Conservation (phyloP, 441 rosid species). For the Breynia disticha region DNA sequence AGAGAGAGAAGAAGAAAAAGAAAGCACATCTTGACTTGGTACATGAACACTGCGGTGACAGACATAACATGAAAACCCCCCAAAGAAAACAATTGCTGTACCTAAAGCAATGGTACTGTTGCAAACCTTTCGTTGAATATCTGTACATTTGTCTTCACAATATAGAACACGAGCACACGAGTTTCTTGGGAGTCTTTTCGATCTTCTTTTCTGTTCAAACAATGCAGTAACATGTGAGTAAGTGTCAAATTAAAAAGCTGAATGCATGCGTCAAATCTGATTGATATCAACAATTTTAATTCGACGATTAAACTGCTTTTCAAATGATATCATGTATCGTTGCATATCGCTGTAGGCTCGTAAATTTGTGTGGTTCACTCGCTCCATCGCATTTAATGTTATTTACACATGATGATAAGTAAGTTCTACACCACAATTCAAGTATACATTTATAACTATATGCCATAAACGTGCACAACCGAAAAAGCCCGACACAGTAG, state of each 20-base stretch:
- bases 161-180: slow-evolving; percentile 81
- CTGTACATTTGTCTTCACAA: slow-evolving; percentile 40
- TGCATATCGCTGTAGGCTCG: too few species aligned
- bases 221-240: slow-evolving; percentile 4
- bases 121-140: slow-evolving; percentile 15
- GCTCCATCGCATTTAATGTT: too few species aligned
- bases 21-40: slow-evolving; percentile 17
- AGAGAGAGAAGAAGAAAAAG: slow-evolving; percentile 4
- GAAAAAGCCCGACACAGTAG: too few species aligned
- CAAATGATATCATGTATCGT: too few species aligned
- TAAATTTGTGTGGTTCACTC: too few species aligned
- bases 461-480: too few species aligned
- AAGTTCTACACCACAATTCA: too few species aligned
- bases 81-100: slow-evolving; percentile 22
- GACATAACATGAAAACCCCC: slow-evolving; percentile 10
- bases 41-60: slow-evolving; percentile 17
- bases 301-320: too few species aligned
- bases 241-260: slow-evolving; percentile 6
- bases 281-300: not conserved
- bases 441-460: too few species aligned
- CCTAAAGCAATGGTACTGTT: slow-evolving; percentile 25
- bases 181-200: slow-evolving; percentile 55
- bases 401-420: too few species aligned
- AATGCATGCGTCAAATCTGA: too few species aligned
- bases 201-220: slow-evolving; percentile 71